These are phyloP conservation scores for Helicostylum pulchrum DNA, from an alignment of 192 early-diverging fungal species.

Conservation along the genomic window DNA sequence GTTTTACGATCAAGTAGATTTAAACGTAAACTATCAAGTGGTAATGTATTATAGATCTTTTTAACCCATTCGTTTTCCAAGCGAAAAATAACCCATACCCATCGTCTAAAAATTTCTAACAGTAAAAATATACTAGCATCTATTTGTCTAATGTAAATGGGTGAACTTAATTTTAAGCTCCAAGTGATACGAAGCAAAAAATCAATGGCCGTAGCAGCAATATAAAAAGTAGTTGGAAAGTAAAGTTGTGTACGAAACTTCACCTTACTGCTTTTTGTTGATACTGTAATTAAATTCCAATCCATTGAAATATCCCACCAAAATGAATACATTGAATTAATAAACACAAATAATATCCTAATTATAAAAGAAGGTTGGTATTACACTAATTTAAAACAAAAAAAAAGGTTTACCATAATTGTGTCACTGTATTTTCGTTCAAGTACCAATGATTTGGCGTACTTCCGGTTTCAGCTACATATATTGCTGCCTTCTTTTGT, in stretches of 20 bases:
- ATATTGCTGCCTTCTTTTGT: slow-evolving; percentile 44
- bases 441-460: slow-evolving; percentile 24
- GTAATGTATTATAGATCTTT: slow-evolving; percentile 18
- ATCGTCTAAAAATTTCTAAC: slow-evolving; percentile 81
- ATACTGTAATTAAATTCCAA: slow-evolving; percentile 63
- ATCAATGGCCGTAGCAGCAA: slow-evolving; percentile 74
- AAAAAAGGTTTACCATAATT: slow-evolving; percentile 36
- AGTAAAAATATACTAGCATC: slow-evolving; percentile 73
- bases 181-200: slow-evolving; percentile 83
- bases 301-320: slow-evolving; percentile 96
- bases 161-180: slow-evolving; percentile 70
- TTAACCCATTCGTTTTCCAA: slow-evolving; percentile 80
- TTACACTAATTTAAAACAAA: too few species aligned
- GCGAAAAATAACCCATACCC: slow-evolving; percentile 94
- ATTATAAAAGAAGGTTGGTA: background rate
- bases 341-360: slow-evolving; percentile 59
- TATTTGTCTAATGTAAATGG: slow-evolving; percentile 59
- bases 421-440: slow-evolving; percentile 25
- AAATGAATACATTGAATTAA: slow-evolving; percentile 91
- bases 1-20: slow-evolving; percentile 3
- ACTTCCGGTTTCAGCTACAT: slow-evolving; percentile 28
- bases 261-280: slow-evolving; percentile 5
- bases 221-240: slow-evolving; percentile 61
- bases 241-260: slow-evolving; percentile 41
- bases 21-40: slow-evolving; percentile 7